Conservation (phyloP, 768 basidiomycete genomes). For the Boletus insuetus region DNA sequence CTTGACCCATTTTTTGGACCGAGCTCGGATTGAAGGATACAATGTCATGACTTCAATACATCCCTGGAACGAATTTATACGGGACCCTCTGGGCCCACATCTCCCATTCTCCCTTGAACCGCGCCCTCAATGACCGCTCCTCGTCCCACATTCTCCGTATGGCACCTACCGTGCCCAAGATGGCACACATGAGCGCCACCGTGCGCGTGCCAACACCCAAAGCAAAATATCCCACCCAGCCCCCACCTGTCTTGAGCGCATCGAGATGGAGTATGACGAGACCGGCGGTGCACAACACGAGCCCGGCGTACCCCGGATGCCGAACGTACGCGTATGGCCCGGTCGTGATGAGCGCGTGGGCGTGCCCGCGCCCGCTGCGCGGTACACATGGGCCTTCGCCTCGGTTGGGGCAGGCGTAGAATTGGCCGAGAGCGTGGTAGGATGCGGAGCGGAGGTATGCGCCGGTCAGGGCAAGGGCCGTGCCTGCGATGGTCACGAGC, state of each 20-base stretch:
- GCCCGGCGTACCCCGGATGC: conserved; percentile 32
- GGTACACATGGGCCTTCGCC: conserved; percentile 5
- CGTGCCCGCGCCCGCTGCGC: background rate
- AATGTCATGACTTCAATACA: conserved; percentile 32
- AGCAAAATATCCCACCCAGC: background rate
- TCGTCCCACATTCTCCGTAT: conserved; percentile 10
- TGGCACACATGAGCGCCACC: conserved; percentile 7
- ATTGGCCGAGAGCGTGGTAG: conserved; percentile 20
- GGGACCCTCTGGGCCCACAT: conserved; percentile 45
- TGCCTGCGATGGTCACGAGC: conserved; percentile 32
- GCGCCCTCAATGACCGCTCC: conserved; percentile 8
- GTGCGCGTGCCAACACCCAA: conserved; percentile 3
- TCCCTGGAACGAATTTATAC: conserved; percentile 46
- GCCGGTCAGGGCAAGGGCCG: conserved; percentile 37
- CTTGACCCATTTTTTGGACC: too few relatives aligned
- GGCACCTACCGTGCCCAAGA: conserved; percentile 5
- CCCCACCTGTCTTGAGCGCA: background rate
- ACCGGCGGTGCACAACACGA: conserved; percentile 28
- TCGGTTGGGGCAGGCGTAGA: conserved; percentile 19
- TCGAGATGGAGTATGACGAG: conserved; percentile 14
- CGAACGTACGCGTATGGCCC: conserved; percentile 29
- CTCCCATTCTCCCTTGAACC: conserved; percentile 22
- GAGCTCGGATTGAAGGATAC: too few relatives aligned
- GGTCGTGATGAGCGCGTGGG: conserved; percentile 25
- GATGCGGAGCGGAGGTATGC: conserved; percentile 40